Evolutionary conservation across 140 eudicot genomes (phyloP), one percentile per base, ranked within the genome.

Genomic region (Ambrosia hybrid): DNA sequence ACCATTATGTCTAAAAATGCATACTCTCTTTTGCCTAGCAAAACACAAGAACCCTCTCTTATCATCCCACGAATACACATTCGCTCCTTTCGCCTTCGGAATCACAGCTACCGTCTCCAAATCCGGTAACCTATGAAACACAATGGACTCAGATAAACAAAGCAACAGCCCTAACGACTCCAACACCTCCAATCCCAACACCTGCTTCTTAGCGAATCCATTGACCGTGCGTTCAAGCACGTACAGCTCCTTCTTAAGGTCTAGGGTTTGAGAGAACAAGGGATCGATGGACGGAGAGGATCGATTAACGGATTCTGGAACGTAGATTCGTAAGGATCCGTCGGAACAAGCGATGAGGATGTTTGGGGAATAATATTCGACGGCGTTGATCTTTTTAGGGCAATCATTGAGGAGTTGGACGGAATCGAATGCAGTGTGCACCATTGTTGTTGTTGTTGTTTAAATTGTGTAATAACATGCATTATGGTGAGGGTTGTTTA

Each of bases 11-110:
- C 87, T 76, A 80, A 77, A 88, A 59, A 94, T 85, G 45, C 87
- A 90, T 46, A 94, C 97, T 73, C 95, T 79, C 85, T 79, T 88
- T 62, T 88, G 91, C 81, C 99, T 82, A 4, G 95, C 95, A 73
- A 94, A 94, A 82, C 97, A 88, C 80, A 91, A 55, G 71, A 83
- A 81, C 9, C 96, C 99, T 64, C 96, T 78, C 64, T 72, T 65
- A 59, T 91, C 99, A 73, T 94, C 97, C 99, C 99, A 94, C 46
- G 89, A 70, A 61, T 78, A 90, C 12, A 76, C 85, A 83, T 91
- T 81, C 5, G 97, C 99, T 26, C 99, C 97, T 80, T 91, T 94
- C 0, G 96, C 99, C 80, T 94, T 94, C 0, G 97, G 80, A 76
- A 94, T 88, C 34, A 94, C 96, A 6, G 95, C 95, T 49, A 83